Base-by-base conservation (phyloP, 2,329 filamentous ascomycete species). In the Capronia americana region DNA sequence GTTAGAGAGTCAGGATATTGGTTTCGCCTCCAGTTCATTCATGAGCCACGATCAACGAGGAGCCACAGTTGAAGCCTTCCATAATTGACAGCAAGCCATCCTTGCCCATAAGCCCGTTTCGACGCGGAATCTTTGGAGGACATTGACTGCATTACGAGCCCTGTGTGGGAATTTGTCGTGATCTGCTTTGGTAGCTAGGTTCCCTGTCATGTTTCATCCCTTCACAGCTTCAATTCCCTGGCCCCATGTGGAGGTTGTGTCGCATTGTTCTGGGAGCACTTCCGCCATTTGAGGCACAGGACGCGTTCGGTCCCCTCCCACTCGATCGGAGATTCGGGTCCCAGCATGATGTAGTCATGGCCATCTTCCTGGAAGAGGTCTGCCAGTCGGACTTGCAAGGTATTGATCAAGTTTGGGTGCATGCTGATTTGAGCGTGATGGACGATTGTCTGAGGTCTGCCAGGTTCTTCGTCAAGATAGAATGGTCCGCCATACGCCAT, bases 401-500 rank as follows among this genome's bases (percentile, higher is more conserved):
- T 65, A 30, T 65, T 54, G 60, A 53, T 61, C 59, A 63, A 66
- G 24, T 70, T 68, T 20, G 60, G 59, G 4, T 54, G 68, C 41
- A 70, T 55, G 44, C 59, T 56, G 57, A 68, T 64, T 41, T 65
- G 59, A 11, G 63, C 60, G 23, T 68, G 56, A 44, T 68, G 68
- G 32, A 68, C 38, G 50, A 70, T 51, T n/a, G 17, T 66, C 44
- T 57, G 53, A 24, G 34, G 48, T 20, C 56, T 58, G 24, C 58
- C 58, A 4, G 34, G 26, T 38, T 64, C 53, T 46, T 70, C 68
- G 26, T 70, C 60, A 17, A 68, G 53, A 28, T 68, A 64, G 62
- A 68, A 70, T 14, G 68, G 68, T 2, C 65, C 68, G 34, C 53
- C 55, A 48, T 70, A 70, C 6, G 58, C 56, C 53, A 68, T 57